phyloP scores from a whole-genome alignment of 768 basidiomycete species.

The Suillus weaverae region DNA sequence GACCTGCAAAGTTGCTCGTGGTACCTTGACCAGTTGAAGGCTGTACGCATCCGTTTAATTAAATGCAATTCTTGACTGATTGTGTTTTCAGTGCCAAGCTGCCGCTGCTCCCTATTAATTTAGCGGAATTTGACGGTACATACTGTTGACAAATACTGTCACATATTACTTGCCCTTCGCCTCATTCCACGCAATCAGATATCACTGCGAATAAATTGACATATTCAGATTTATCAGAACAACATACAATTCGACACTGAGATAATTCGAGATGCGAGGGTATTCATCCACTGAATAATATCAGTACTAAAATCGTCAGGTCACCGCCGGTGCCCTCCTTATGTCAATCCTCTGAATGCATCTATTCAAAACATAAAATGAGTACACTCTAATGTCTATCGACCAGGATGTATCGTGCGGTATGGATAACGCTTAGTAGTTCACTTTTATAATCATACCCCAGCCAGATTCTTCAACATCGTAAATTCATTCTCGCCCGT shows the following conservation, averaged over 20 bases:
- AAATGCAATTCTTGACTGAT: slow-evolving; percentile 13
- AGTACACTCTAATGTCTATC: neutral
- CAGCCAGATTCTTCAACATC: slow-evolving; percentile 67
- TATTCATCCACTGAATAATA: neutral
- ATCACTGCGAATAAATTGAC: neutral
- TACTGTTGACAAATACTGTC: neutral
- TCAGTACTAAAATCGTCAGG: neutral
- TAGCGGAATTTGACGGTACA: neutral
- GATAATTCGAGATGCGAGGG: neutral
- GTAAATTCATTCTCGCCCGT: slow-evolving; percentile 73
- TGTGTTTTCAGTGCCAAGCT: slow-evolving; percentile 61
- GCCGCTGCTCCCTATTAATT: slow-evolving; percentile 61
- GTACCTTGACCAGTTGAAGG: slow-evolving; percentile 88
- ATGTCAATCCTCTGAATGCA: neutral
- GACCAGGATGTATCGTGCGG: slow-evolving; percentile 10
- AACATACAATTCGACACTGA: neutral
- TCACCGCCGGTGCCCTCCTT: neutral
- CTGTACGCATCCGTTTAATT: slow-evolving; percentile 48
- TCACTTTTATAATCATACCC: slow-evolving; percentile 15
- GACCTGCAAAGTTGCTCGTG: slow-evolving; percentile 78
- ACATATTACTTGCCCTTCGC: neutral
- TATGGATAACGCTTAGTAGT: neutral
- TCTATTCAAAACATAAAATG: neutral
- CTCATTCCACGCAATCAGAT: neutral
- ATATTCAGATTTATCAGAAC: too few relatives aligned